phyloP scores from a whole-genome alignment of 352 stramenopile species.

The Blastocystis sp. region DNA sequence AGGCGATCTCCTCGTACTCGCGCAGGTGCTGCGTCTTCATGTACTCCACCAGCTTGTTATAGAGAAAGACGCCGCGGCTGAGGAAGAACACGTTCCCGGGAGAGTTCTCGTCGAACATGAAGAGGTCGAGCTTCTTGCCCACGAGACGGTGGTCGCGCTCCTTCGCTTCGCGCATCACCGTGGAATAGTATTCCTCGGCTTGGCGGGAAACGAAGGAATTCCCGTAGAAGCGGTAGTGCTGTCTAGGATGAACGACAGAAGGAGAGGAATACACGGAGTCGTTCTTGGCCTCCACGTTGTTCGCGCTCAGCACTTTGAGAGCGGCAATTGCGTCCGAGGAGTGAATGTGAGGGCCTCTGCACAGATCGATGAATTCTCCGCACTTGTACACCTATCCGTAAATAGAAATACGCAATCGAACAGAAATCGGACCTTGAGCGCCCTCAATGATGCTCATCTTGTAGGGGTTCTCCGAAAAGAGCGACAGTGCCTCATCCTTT shows the following conservation, averaged over 20 bases:
- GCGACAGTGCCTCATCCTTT: conserved; percentile 94
- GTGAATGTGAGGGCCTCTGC: conserved; percentile 92
- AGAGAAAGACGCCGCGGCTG: conserved; percentile 93
- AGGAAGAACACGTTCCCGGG: conserved; percentile 96
- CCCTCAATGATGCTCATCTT: conserved; percentile 81
- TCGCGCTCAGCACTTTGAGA: conserved; percentile 90
- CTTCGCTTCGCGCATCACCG: conserved; percentile 91
- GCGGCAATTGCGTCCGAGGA: conserved; percentile 93
- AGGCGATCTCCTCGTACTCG: conserved; percentile 93
- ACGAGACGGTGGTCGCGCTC: conserved; percentile 93
- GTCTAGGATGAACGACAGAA: background rate
- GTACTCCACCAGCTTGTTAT: conserved; percentile 95
- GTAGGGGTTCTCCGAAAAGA: conserved; percentile 98
- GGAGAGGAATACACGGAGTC: conserved; percentile 79
- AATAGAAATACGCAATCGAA: background rate
- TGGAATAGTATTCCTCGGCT: conserved; percentile 92
- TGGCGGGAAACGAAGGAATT: conserved; percentile 96
- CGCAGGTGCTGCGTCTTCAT: conserved; percentile 87
- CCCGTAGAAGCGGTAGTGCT: conserved; percentile 87
- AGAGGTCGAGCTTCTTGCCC: conserved; percentile 91
- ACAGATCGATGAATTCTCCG: conserved; percentile 96
- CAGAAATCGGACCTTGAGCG: conserved; percentile 19
- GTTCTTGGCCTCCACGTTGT: conserved; percentile 92
- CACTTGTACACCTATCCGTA: conserved; percentile 95
- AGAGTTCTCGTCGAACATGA: conserved; percentile 90